Evolutionary conservation across 352 stramenopile genomes (phyloP), one percentile per base, ranked within the genome.

Genomic region (Lagenidium giganteum): DNA sequence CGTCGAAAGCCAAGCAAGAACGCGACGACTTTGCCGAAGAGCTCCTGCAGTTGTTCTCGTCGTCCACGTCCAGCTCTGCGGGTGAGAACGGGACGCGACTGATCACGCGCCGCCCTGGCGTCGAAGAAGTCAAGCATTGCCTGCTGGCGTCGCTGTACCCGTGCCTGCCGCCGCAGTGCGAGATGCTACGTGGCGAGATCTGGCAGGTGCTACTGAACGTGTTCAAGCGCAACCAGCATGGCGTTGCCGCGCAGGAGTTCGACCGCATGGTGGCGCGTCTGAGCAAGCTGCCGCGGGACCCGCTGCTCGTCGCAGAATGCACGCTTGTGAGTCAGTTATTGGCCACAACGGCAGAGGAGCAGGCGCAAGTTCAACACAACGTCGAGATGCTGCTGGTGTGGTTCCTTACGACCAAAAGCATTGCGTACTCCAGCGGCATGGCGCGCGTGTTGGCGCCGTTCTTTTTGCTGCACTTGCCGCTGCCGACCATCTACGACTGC

Each of bases 121-220:
- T 87, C 12, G 73, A 89, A 26, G 77, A 89, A 35, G 58, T 89
- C 20, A 72, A 70, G 46, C 66, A 74, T 47, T 87, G 73, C 45
- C 37, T 88, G 13, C 47, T 87, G 5, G 46, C 57, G 32, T 73
- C 56, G 14, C 42, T 68, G 25, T 81, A 66, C 20, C 62, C 70
- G 26, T 66, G 57, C 55, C 37, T 89, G 8, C 77, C 77, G 22
- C 65, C 70, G 13, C 49, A 71, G 26, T 82, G 67, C 36, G 66
- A 61, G 21, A 36, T 58, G 14, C 48, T 89, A 16, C 69, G 79
- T 14, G 70, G 67, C 12, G 74, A 87, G 51, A 83, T 91, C 50
- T 91, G 79, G 79, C 79, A 91, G 47, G 72, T 91, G 31, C 61
- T 91, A 14, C 58, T 91, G 14, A 81, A 87, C 47, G 79, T 91